Base-by-base conservation (phyloP, 371 early-diverging fungal species). In the Mucor circinelloides region DNA sequence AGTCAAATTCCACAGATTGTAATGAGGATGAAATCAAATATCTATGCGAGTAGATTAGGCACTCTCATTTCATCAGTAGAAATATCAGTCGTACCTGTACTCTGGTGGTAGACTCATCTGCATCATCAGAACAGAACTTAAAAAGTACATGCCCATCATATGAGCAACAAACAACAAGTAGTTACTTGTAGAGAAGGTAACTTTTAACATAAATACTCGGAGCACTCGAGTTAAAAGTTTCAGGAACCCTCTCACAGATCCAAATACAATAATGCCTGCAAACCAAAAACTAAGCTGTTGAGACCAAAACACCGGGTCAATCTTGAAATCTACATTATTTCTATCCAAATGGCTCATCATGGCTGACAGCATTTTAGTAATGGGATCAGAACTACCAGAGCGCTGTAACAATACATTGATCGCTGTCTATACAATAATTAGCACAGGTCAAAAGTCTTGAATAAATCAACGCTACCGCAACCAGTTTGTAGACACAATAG, bases 131-230 rank as follows among this genome's bases (percentile, higher is more conserved):
- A 97, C 91, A 0, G 94, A 90, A 31, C 92, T 90, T 23, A 96
- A 76, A 75, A 95, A 95, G 76, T 98, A 98, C 80, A 95, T 91
- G 28, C 95, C 96, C 93, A 97, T 93, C 46, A 94, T 86, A 61
- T 95, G 92, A 0, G 97, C 91, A 40, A 94, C 79, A 59, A 95
- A 87, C 36, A 95, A 71, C 2, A 95, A 85, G 17, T 93, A 77
- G 70, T 86, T 92, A 58, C 83, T 87, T 23, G 87, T 85, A 0
- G 92, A 90, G 13, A 94, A 58, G 0, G 74, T 66, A 1, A 77
- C 76, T 36, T 85, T 19, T 90, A 89, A 62, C 90, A 85, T 9
- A 83, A 83, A 38, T 84, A 85, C 69, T 91, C 89, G 30, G 90
- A 83, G 89, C 75, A 74, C 13, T 6, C 94, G 95, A 19, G 90